Base-by-base conservation (phyloP, 2,329 filamentous ascomycete genomes). In the Pyrenophora tritici-repentis region DNA sequence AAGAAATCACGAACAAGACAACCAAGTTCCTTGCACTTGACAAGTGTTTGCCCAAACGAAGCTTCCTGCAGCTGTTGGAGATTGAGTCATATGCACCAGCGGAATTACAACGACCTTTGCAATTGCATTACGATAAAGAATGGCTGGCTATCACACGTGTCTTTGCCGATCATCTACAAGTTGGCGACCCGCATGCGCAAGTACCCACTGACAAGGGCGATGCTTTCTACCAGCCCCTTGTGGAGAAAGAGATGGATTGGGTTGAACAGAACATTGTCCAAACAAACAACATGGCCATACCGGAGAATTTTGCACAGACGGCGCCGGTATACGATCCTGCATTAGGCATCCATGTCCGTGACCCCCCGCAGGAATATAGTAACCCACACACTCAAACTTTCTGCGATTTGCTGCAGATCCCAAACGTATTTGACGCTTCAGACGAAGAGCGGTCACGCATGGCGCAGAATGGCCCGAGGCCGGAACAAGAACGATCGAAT, bases 131-230 rank as follows among this genome's bases (percentile, higher is more conserved):
- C 70, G 94, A 99, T 72, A 85, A 87, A 9, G 94, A 99, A 76
- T 99, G 93, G 93, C 85, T 99, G 6, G 89, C 94, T 35, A 97
- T 99, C 58, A 92, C 87, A 10, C 88, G 93, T 35, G 87, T 86
- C 6, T 95, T 97, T 67, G 84, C 89, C 34, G 63, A 78, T 3
- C 80, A 84, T 34, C 65, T 78, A 36, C 65, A 73, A 24, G 79
- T 94, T 2, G 73, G 77, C 1, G 89, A 90, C 50, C 79, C 78
- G 4, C 68, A 75, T 6, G 80, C 82, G 1, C 72, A 74, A 33
- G 73, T 82, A 0, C 80, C 87, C 0, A 71, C 76, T 1, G 81
- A 95, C 65, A 77, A 83, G 20, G 89, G 89, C 16, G 85, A 95
- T 70, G 82, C 79, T 2, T 75, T 81, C 42, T 96, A 96, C 70